Conservation (phyloP, 257 asterid species). For the Nicotiana otophora region DNA sequence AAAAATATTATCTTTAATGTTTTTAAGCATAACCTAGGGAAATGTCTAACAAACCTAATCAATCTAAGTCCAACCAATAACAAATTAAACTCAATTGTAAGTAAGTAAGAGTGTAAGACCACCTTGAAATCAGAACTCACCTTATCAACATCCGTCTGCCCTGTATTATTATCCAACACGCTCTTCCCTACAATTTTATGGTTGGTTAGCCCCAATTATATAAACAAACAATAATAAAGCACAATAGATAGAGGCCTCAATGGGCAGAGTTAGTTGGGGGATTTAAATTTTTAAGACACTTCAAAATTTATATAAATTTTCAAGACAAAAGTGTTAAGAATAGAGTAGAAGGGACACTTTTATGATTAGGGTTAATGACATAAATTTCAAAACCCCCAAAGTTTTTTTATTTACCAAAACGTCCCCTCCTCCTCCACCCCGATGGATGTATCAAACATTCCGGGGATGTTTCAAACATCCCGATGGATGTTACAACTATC, state of each 20-base stretch:
- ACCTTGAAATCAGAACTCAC: neutral
- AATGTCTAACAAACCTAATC: neutral
- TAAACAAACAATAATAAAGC: neutral
- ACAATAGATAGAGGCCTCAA: neutral
- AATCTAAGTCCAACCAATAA: neutral
- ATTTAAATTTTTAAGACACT: too few relatives aligned
- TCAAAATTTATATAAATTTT: too few relatives aligned
- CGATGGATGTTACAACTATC: too few relatives aligned
- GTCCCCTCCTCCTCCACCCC: too few relatives aligned
- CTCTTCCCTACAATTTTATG: neutral
- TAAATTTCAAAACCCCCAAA: too few relatives aligned
- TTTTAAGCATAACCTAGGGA: neutral
- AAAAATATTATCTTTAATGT: neutral
- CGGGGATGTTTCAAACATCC: too few relatives aligned
- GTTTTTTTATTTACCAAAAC: too few relatives aligned
- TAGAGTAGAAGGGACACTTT: too few relatives aligned
- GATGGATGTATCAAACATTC: too few relatives aligned
- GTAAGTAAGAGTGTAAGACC: neutral
- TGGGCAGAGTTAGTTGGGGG: too few relatives aligned
- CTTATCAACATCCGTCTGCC: neutral
- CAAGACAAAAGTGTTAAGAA: too few relatives aligned
- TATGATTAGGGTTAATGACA: too few relatives aligned
- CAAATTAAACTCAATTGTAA: neutral
- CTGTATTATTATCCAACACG: neutral
- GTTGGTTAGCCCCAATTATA: neutral